Evolutionary conservation across 331 rosid genomes (phyloP).

Genomic region (Cydonia oblonga): DNA sequence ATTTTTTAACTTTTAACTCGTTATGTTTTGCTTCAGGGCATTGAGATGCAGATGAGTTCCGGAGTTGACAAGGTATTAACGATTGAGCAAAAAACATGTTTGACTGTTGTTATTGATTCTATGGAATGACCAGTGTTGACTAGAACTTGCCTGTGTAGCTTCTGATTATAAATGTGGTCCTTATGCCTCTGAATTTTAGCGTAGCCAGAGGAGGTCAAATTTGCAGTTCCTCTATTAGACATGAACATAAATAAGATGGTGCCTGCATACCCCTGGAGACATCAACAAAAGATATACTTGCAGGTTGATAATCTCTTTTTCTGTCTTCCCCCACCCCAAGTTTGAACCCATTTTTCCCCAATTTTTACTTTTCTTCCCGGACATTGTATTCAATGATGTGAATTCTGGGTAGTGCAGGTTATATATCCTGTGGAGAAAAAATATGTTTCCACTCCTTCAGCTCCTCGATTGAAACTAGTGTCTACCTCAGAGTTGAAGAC

Average conservation of each 20-base stretch:
- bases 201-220: slow-evolving; percentile 89
- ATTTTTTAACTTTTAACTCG: not conserved
- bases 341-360: not conserved
- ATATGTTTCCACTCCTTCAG: slow-evolving; percentile 50
- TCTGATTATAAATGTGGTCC: slow-evolving; percentile 39
- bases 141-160: slow-evolving; percentile 19
- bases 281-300: slow-evolving; percentile 72
- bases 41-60: slow-evolving; percentile 75
- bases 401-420: slow-evolving; percentile 35
- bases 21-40: slow-evolving; percentile 51
- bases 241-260: slow-evolving; percentile 81
- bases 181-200: slow-evolving; percentile 61
- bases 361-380: not conserved
- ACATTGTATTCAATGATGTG: not conserved
- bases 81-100: slow-evolving; percentile 7
- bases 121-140: not conserved
- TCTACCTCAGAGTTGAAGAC: slow-evolving; percentile 70
- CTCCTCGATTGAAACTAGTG: slow-evolving; percentile 78
- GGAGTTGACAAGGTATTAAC: slow-evolving; percentile 64
- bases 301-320: slow-evolving; percentile 40
- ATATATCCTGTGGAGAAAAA: slow-evolving; percentile 81
- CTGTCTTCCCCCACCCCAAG: not conserved
- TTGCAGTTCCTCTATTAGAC: slow-evolving; percentile 85
- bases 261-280: slow-evolving; percentile 74
- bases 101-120: not conserved